Percentiles rank a stretch among this genome's conserved stretches.
phyloP scores from a whole-genome alignment of 1,284 basidiomycete genomes.

The Meripilus lineatus region DNA sequence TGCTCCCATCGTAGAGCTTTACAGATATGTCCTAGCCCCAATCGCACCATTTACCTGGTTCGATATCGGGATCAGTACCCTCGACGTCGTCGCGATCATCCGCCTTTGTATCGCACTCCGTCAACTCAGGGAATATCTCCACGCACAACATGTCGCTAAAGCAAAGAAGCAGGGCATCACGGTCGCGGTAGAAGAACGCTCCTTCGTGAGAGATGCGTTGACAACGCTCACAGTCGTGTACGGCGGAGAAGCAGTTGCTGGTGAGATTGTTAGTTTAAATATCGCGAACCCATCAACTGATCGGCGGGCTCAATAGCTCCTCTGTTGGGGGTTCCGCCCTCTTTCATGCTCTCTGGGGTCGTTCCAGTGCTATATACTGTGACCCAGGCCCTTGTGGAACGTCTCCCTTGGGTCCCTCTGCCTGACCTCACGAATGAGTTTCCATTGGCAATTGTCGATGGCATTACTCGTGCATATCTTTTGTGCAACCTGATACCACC shows the following conservation, averaged over 20 bases:
- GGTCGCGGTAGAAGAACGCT: constrained; percentile 39
- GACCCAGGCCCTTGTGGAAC: constrained; percentile 55
- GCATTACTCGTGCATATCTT: constrained; percentile 64
- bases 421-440: constrained; percentile 52
- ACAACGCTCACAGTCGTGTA: constrained; percentile 65
- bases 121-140: constrained; percentile 53
- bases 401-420: constrained; percentile 49
- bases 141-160: constrained; percentile 36
- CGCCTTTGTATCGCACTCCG: constrained; percentile 64
- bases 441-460: constrained; percentile 61
- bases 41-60: constrained; percentile 66
- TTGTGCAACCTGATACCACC: constrained; percentile 68
- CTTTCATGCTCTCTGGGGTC: constrained; percentile 64
- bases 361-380: constrained; percentile 50
- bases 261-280: too few relatives aligned
- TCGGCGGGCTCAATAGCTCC: constrained; percentile 47
- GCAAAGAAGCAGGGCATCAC: constrained; percentile 12
- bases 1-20: constrained; percentile 46
- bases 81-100: constrained; percentile 62
- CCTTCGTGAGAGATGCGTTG: constrained; percentile 51
- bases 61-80: constrained; percentile 49
- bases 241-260: constrained; percentile 64
- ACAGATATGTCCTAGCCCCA: constrained; percentile 51
- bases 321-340: constrained; percentile 56
- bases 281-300: too few relatives aligned